phyloP scores from a whole-genome alignment of 257 asterid species.

The Galeopsis tetrahit region DNA sequence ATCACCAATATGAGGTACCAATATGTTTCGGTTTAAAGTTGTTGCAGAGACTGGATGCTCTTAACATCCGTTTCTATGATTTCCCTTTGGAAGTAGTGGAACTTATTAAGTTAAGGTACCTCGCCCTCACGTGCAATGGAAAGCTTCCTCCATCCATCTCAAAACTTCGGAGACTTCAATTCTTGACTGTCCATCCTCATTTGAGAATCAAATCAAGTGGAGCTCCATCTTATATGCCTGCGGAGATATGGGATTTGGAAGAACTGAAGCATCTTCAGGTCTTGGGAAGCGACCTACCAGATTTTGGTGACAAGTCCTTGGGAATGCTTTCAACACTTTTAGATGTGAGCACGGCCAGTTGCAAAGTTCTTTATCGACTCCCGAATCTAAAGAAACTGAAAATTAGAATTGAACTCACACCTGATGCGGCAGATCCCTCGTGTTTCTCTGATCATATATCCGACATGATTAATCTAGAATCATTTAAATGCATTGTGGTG shows the following conservation, averaged over 20 bases:
- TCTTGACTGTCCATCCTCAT: slow-evolving; percentile 19
- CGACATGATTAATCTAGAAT: not conserved
- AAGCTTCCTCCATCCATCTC: slow-evolving; percentile 27
- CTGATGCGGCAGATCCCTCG: not conserved
- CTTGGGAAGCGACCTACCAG: slow-evolving; percentile 3
- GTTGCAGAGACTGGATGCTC: slow-evolving; percentile 20
- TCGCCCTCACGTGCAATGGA: slow-evolving; percentile 21
- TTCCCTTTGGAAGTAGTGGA: slow-evolving; percentile 22
- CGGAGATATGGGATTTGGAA: slow-evolving; percentile 23
- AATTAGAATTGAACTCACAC: not conserved
- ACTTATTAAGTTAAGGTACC: slow-evolving; percentile 11
- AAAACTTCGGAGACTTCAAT: slow-evolving; percentile 19
- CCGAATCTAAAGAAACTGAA: not conserved
- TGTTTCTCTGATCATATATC: not conserved
- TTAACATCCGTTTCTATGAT: slow-evolving; percentile 19
- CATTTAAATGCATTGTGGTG: not conserved
- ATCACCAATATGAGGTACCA: slow-evolving; percentile 3
- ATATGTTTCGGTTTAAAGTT: slow-evolving; percentile 17
- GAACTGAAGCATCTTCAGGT: not conserved
- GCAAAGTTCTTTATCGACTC: not conserved
- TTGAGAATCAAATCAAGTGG: slow-evolving; percentile 2
- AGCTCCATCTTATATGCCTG: slow-evolving; percentile 16
- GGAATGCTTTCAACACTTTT: not conserved
- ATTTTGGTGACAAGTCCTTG: not conserved
- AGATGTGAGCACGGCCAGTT: not conserved